These are phyloP conservation scores for Seiridium unicorne DNA, from an alignment of 2,329 filamentous ascomycete species.

Conservation along the genomic window DNA sequence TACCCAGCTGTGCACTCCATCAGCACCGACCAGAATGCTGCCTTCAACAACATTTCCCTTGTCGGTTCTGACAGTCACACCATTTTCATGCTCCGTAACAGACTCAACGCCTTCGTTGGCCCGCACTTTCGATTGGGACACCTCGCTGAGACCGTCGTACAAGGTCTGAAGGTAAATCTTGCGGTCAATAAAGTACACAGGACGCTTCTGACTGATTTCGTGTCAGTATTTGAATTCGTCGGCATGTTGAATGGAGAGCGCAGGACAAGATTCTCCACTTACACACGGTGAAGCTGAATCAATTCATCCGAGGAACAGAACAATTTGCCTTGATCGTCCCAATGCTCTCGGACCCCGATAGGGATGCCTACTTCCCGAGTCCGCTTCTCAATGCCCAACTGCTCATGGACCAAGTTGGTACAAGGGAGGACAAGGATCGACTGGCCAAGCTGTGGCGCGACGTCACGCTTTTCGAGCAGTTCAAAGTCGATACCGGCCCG, in stretches of 20 bases:
- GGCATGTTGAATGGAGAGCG: no score
- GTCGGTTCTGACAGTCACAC: slow-evolving; percentile 13
- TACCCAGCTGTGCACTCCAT: slow-evolving; percentile 1
- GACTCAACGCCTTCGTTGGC: slow-evolving; percentile 9
- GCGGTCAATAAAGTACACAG: slow-evolving; percentile 10
- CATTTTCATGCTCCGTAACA: slow-evolving; percentile 11
- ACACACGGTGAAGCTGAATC: slow-evolving; percentile 7
- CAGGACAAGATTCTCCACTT: neutral
- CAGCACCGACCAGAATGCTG: slow-evolving; percentile 15
- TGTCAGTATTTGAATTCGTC: no score
- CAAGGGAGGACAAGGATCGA: slow-evolving; percentile 11
- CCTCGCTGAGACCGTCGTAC: slow-evolving; percentile 13
- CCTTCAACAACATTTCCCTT: slow-evolving; percentile 13
- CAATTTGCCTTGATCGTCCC: slow-evolving; percentile 12
- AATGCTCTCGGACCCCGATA: slow-evolving; percentile 9
- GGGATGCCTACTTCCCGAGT: neutral
- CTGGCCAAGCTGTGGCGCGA: slow-evolving; percentile 16
- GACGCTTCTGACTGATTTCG: neutral
- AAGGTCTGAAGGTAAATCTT: slow-evolving; percentile 9
- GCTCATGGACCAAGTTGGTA: slow-evolving; percentile 10
- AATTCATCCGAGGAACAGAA: slow-evolving; percentile 12
- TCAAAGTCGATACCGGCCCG: slow-evolving; percentile 14
- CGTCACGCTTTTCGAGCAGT: slow-evolving; percentile 17
- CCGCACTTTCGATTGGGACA: slow-evolving; percentile 7
- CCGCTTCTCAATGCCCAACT: slow-evolving; percentile 11